phyloP scores from a whole-genome alignment of 768 basidiomycete genomes.

The Pulveroboletus sp. region DNA sequence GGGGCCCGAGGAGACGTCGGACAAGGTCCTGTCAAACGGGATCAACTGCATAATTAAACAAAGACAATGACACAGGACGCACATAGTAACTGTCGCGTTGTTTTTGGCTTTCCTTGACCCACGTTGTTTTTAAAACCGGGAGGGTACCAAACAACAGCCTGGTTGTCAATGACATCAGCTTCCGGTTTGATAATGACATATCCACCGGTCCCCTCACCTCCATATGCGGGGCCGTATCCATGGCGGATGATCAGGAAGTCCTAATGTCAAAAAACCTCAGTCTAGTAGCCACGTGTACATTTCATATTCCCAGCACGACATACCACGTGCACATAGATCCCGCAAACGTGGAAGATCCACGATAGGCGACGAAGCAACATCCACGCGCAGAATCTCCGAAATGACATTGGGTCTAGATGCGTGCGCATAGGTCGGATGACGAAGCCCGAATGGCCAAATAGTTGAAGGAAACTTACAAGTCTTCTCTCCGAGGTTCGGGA shows the following conservation, averaged over 20 bases:
- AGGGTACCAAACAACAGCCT: constrained; percentile 67
- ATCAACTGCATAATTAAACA: constrained; percentile 1
- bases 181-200: not conserved
- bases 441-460: not conserved
- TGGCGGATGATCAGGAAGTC: constrained; percentile 68
- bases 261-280: constrained; percentile 33
- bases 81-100: constrained; percentile 77
- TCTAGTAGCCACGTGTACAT: not conserved
- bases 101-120: constrained; percentile 55
- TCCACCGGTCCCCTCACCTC: constrained; percentile 48
- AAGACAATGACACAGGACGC: constrained; percentile 20
- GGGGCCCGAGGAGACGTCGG: constrained; percentile 56
- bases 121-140: constrained; percentile 52
- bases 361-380: constrained; percentile 39
- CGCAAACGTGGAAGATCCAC: constrained; percentile 59
- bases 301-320: constrained; percentile 11
- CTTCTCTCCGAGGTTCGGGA: constrained; percentile 58
- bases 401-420: constrained; percentile 47
- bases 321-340: constrained; percentile 60
- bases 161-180: constrained; percentile 5
- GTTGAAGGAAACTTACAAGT: constrained; percentile 46
- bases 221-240: constrained; percentile 78
- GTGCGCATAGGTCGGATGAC: constrained; percentile 1
- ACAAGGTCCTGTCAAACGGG: constrained; percentile 57
- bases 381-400: constrained; percentile 56